Base-by-base conservation (phyloP, 2,329 filamentous ascomycete genomes). In the Diplodia seriata region DNA sequence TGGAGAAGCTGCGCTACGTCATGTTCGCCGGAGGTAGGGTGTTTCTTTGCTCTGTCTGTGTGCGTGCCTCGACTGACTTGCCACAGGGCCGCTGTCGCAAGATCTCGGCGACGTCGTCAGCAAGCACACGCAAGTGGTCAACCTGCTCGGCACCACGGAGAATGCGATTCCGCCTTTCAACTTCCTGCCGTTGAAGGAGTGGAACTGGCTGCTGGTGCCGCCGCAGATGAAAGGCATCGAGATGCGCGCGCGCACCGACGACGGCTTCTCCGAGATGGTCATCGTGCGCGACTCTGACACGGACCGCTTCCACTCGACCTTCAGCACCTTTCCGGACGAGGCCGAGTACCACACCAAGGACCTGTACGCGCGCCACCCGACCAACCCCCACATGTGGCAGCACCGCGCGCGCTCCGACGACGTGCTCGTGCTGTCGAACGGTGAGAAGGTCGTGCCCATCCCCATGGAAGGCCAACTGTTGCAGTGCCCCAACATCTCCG, bases 161-260 rank as follows among this genome's bases (percentile, higher is more conserved):
- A 86, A 84, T 0, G 87, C 87, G 5, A 84, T 87, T 71, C 75
- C 90, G 18, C 88, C 89, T 85, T 47, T 9, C 43, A 47, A 47
- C 43, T 47, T 47, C 18, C 88, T 85, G 0, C 87, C 86, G 0
- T 83, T 85, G 70, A 79, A 87, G 8, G 83, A 82, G 2, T 90
- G 88, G 88, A 85, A 88, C 71, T 90, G 88, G 70, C 74, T 89
- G 15, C 78, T 82, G 1, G 77, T 81, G 0, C 73, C 80, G 1
- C 75, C 79, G 0, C 71, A 74, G 12, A 76, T 82, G 3, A 75
- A 77, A 33, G 76, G 79, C 1, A 85, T 59, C 43, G 11, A 57
- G 11, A 36, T 38, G 12, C 50, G 50, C 12, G 33, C 50, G 29
- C 65, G 38, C 20, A 29, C 33, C 15, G 53, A 33, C 8, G 64